Evolutionary conservation across 1,139 yeast genomes (phyloP).

Genomic region (Casaregolazyma suthepensis): DNA sequence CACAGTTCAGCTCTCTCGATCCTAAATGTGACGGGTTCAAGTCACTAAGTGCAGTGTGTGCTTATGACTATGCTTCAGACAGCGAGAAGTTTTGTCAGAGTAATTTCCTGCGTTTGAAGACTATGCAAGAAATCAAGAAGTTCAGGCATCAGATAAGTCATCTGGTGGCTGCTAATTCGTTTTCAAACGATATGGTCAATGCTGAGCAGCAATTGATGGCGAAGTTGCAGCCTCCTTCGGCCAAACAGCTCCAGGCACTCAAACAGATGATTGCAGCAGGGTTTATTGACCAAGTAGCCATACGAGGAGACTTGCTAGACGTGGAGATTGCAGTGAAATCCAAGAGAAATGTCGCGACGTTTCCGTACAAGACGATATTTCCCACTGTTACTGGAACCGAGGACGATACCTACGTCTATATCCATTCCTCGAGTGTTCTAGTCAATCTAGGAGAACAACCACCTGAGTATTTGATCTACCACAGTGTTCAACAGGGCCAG

Average conservation of each 20-base stretch:
- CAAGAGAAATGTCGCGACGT: conserved; percentile 50
- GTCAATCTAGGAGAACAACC: conserved; percentile 56
- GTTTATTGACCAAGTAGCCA: conserved; percentile 83
- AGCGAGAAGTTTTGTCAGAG: conserved; percentile 42
- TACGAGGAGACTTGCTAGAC: conserved; percentile 72
- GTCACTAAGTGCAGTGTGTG: conserved; percentile 79
- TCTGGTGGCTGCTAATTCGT: conserved; percentile 61
- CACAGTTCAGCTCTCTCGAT: conserved; percentile 62
- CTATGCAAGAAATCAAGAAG: conserved; percentile 79
- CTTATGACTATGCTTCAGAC: conserved; percentile 58
- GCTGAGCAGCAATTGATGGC: conserved; percentile 40
- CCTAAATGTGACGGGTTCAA: conserved; percentile 67
- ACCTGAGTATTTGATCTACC: conserved; percentile 70
- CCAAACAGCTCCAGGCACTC: conserved; percentile 64
- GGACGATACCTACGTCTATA: conserved; percentile 54
- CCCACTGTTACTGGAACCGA: conserved; percentile 35
- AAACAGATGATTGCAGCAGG: conserved; percentile 94
- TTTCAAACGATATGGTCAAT: conserved; percentile 46
- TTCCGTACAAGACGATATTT: conserved; percentile 70
- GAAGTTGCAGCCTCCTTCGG: conserved; percentile 65
- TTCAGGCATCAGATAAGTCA: conserved; percentile 71
- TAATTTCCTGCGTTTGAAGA: conserved; percentile 52
- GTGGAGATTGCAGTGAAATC: conserved; percentile 38
- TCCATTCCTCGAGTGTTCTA: conserved; percentile 71
- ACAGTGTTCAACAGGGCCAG: conserved; percentile 45